Conservation (phyloP, 768 basidiomycete genomes). For the Kwoniella europaea region DNA sequence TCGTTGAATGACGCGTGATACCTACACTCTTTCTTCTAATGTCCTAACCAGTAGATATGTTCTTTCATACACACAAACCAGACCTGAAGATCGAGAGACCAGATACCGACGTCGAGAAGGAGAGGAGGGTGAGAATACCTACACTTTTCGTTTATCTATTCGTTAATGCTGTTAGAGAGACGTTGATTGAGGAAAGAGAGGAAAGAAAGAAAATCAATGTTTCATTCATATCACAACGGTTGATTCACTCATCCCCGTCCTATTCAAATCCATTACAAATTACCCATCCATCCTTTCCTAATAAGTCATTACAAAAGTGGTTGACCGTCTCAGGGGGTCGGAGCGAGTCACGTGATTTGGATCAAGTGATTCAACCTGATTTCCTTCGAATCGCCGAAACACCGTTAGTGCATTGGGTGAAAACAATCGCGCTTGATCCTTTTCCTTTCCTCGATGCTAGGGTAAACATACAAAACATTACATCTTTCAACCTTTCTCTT, state of each 20-base stretch:
- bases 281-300: background rate
- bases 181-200: background rate
- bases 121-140: background rate
- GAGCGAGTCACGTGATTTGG: slow-evolving; percentile 6
- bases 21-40: background rate
- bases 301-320: background rate
- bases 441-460: background rate
- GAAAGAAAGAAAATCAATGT: background rate
- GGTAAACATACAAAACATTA: slow-evolving; percentile 8
- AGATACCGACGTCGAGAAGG: background rate
- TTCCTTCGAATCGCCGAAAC: slow-evolving; percentile 18
- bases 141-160: background rate
- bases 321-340: slow-evolving; percentile 9
- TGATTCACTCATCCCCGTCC: background rate
- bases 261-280: background rate
- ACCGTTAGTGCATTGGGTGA: background rate
- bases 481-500: slow-evolving; percentile 11
- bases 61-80: slow-evolving; percentile 1
- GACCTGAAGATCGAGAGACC: background rate
- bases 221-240: background rate
- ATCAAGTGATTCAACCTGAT: slow-evolving; percentile 15
- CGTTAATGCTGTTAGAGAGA: background rate
- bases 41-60: slow-evolving; percentile 1
- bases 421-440: slow-evolving; percentile 13
- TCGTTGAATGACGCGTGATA: slow-evolving; percentile 28